A percentile compares a stretch with the other conserved stretches of the same genome.
Evolutionary conservation across 257 asterid genomes (phyloP).

Genomic region (Petunia axillaris): DNA sequence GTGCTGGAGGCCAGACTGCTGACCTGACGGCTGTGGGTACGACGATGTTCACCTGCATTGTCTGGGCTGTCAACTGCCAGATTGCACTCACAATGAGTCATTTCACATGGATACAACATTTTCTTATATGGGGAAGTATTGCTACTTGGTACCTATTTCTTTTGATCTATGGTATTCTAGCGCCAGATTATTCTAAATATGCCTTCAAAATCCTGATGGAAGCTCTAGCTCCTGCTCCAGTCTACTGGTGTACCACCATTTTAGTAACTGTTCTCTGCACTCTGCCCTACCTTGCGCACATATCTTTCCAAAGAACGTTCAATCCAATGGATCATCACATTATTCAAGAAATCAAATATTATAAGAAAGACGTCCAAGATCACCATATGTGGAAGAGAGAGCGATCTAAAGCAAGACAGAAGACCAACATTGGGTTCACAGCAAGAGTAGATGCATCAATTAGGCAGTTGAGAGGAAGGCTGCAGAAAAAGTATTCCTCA

Average conservation of each 20-base stretch:
- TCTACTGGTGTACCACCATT: conserved; percentile 81
- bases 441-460: conserved; percentile 95
- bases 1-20: conserved; percentile 81
- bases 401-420: conserved; percentile 72
- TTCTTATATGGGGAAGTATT: conserved; percentile 73
- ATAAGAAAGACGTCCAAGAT: conserved; percentile 77
- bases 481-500: conserved; percentile 73
- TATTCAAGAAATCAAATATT: conserved; percentile 88
- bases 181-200: conserved; percentile 46
- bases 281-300: conserved; percentile 83
- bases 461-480: conserved; percentile 68
- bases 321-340: conserved; percentile 93
- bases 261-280: conserved; percentile 65
- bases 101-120: conserved; percentile 95
- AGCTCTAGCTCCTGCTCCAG: conserved; percentile 84
- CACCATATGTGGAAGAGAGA: conserved; percentile 88
- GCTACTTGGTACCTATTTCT: conserved; percentile 81
- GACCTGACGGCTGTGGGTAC: conserved; percentile 88
- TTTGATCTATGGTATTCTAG: conserved; percentile 57
- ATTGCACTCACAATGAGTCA: conserved; percentile 87
- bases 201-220: conserved; percentile 64
- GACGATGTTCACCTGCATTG: conserved; percentile 87
- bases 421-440: conserved; percentile 81
- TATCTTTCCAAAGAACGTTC: conserved; percentile 74
- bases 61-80: conserved; percentile 91